Evolutionary conservation across 1,284 basidiomycete genomes (phyloP), one percentile per base, ranked within the genome.

Genomic region (Puccinia horiana): DNA sequence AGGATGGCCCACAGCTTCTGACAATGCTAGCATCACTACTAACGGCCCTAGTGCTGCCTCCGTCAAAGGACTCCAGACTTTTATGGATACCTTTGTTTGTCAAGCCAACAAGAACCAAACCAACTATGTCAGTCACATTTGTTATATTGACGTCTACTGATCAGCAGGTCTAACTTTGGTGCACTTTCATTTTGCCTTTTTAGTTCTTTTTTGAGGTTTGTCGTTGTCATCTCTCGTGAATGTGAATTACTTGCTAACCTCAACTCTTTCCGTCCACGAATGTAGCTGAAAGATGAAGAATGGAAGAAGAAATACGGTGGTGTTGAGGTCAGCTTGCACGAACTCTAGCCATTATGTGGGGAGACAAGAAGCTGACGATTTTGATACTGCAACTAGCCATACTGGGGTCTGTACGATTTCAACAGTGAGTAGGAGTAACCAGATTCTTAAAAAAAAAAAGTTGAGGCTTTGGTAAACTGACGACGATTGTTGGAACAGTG

Each of bases 31-130:
- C 6, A 72, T 58, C 52, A 85, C 88, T 83, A 91, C 92, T 84
- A 93, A 92, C 0, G 90, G 90, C 20, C 85, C 85, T 74, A 91
- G 92, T 40, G 87, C 87, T 65, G 94, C 94, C 9, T 92, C 91
- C 0, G 88, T 91, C 26, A 88, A 88, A 2, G 92, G 93, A 84
- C 88, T 96, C 52, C 92, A 92, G 86, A 91, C 89, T 8, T 96
- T 94, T 89, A 86, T 98, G 74, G 90, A 96, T 85, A 91, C 90
- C 0, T 98, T 94, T 85, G 92, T 96, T 40, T 98, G 96, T 87
- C 90, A 92, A 84, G 93, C 95, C 14, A 98, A 95, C 87, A 81
- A 86, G 49, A 93, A 94, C 84, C 90, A 90, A 52, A 93, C 93
- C 9, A 88, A 91, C n/a, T 95, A 95, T 40, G 78, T 80, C 14